Evolutionary conservation across 2,329 filamentous ascomycete genomes (phyloP).

Genomic region (Cryphonectria naterciae): DNA sequence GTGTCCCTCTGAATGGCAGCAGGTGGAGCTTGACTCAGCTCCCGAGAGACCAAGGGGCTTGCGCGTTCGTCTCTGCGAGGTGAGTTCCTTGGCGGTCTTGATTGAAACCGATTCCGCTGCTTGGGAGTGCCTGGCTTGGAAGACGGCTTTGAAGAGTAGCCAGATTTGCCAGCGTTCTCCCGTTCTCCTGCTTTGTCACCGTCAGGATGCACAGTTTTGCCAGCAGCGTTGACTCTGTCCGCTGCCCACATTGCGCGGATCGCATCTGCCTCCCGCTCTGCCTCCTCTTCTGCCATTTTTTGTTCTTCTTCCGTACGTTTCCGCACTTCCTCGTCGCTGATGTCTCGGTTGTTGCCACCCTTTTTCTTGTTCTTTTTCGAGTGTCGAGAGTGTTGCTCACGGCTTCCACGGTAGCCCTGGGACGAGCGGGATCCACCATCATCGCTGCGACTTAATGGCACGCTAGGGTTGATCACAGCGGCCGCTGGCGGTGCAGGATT

Average conservation of each 20-base stretch:
- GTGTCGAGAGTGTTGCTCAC: conserved; percentile 23
- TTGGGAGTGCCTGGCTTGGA: conserved; percentile 29
- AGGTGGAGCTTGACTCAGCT: conserved; percentile 22
- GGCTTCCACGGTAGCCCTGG: conserved; percentile 25
- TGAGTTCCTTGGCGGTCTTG: conserved; percentile 17
- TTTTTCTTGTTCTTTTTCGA: conserved; percentile 31
- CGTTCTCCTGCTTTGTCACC: conserved; percentile 22
- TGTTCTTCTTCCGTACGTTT: conserved; percentile 32
- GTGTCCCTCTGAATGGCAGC: conserved; percentile 8
- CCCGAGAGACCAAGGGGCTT: conserved; percentile 34
- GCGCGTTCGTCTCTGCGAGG: conserved; percentile 25
- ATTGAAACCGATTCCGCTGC: conserved; percentile 22
- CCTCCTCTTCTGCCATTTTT: conserved; percentile 35
- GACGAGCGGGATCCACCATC: conserved; percentile 29
- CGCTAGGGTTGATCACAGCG: background rate
- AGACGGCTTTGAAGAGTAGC: conserved; percentile 15
- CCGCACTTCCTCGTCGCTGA: conserved; percentile 18
- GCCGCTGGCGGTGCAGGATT: conserved; percentile 4
- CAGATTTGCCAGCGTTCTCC: conserved; percentile 21
- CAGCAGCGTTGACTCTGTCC: conserved; percentile 34
- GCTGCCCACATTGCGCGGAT: conserved; percentile 41
- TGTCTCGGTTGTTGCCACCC: conserved; percentile 26
- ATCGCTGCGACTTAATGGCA: conserved; percentile 12
- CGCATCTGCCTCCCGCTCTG: conserved; percentile 37
- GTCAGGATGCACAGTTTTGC: conserved; percentile 35